phyloP scores from a whole-genome alignment of 1,139 yeast genomes.

The Saccharomycopsis hybrid region DNA sequence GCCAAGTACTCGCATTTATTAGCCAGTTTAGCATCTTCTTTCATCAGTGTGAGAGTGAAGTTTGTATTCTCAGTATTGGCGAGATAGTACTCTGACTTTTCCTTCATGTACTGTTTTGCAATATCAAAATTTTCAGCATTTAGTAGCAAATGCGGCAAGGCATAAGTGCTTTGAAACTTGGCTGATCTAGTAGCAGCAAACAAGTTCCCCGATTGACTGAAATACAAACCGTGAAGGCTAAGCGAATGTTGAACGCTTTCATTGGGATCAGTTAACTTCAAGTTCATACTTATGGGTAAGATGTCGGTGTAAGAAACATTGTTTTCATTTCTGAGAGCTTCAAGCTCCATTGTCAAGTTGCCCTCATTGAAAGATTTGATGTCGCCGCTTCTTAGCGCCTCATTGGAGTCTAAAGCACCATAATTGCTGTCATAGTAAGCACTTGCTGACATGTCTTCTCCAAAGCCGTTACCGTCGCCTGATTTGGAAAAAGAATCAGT shows the following conservation, averaged over 20 bases:
- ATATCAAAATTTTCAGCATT: slow-evolving; percentile 38
- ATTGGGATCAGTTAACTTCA: slow-evolving; percentile 30
- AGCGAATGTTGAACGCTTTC: slow-evolving; percentile 39
- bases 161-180: slow-evolving; percentile 61
- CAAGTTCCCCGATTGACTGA: slow-evolving; percentile 62
- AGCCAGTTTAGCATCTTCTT: slow-evolving; percentile 38
- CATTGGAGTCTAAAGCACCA: no score
- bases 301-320: slow-evolving; percentile 21
- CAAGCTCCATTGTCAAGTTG: slow-evolving; percentile 15
- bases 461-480: neutral
- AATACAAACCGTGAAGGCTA: slow-evolving; percentile 60
- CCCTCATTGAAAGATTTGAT: slow-evolving; percentile 20
- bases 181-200: slow-evolving; percentile 61
- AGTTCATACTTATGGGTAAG: slow-evolving; percentile 23
- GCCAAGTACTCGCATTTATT: slow-evolving; percentile 65
- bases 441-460: neutral
- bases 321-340: slow-evolving; percentile 11
- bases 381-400: slow-evolving; percentile 22
- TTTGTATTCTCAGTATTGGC: slow-evolving; percentile 29
- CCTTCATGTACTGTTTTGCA: slow-evolving; percentile 34
- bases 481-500: no score
- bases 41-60: slow-evolving; percentile 32
- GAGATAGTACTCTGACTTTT: slow-evolving; percentile 35
- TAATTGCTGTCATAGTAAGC: neutral
- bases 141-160: slow-evolving; percentile 53